Evolutionary conservation across 345 rosid genomes (phyloP), one percentile per base, ranked within the genome.

Genomic region (Hibiscus mutabilis): DNA sequence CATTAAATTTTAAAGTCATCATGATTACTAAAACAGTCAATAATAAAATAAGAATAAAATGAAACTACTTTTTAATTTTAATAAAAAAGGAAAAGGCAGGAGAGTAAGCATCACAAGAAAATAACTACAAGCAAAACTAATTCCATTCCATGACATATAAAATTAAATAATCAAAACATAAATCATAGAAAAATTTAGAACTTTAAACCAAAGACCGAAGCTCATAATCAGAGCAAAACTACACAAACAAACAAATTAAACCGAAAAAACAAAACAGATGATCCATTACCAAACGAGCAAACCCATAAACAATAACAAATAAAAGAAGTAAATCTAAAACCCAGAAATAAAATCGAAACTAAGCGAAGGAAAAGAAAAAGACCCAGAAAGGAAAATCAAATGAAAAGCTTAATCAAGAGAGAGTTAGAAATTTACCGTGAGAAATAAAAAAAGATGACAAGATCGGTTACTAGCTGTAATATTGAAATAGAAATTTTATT

Each of bases 371-470:
- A 46, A 37, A 37, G 42, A 37, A 37, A 8, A 37, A 37, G 42
- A 37, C 42, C 42, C 15, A 53, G 25, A 60, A 35, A 77, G 22
- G 13, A 31, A 62, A 40, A 70, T 68, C 57, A 66, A 73, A 18
- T 19, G n/a, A 56, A 18, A 66, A 25, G 24, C 11, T 5, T 35
- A 59, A 77, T 16, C 27, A 51, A 51, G 14, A 24, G 10, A 33
- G 62, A 24, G 60, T 59, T 13, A 61, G 64, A 47, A 68, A 82
- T 77, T 84, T 78, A 88, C 86, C 57, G 31, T 18, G 55, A 22
- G 12, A 51, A 61, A 49, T 16, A 63, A 59, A 22, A 25, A 22
- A 22, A 65, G 44, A 40, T 40, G 44, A 40, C 12, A 40, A 40
- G 13, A 40, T 10, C 44, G 44, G 44, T 40, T 40, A 40, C 12